Percentiles rank a stretch among this genome's conserved stretches.
Evolutionary conservation across 2,329 filamentous ascomycete genomes (phyloP).

Genomic region (Fusarium liriodendri): DNA sequence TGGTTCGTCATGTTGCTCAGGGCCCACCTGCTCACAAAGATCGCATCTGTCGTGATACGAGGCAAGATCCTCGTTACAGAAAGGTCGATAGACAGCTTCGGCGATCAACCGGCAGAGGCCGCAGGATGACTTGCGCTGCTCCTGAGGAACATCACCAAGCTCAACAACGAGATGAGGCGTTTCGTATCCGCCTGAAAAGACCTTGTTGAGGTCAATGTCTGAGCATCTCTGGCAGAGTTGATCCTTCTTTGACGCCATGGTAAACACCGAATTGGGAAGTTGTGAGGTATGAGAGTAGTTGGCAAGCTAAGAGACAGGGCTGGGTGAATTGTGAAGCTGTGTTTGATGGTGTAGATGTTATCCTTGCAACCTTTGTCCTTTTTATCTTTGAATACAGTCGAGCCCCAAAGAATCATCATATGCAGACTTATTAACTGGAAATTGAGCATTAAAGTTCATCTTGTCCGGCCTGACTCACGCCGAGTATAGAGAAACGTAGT

Average conservation of each 20-base stretch:
- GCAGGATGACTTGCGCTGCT: background rate
- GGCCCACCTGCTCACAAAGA: background rate
- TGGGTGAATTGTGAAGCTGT: background rate
- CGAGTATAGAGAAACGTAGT: background rate
- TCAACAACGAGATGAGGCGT: background rate
- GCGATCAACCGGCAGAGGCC: slow-evolving; percentile 1
- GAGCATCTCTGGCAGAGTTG: background rate
- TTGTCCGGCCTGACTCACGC: background rate
- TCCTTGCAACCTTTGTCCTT: background rate
- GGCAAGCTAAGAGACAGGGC: background rate
- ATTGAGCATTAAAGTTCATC: background rate
- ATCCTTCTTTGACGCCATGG: background rate
- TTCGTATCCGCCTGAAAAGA: slow-evolving; percentile 5
- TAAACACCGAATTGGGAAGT: background rate
- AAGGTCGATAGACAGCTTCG: slow-evolving; percentile 1
- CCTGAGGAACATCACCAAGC: background rate
- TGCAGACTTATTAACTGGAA: background rate
- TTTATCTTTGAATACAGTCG: background rate
- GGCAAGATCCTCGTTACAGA: background rate
- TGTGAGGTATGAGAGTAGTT: background rate
- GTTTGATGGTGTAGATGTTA: background rate
- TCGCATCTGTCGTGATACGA: slow-evolving; percentile 2
- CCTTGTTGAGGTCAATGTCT: slow-evolving; percentile 2
- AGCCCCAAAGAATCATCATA: background rate
- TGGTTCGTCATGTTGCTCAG: background rate